Percentiles rank a stretch among this genome's conserved stretches.
Conservation (phyloP, 768 basidiomycete genomes). For the Gymnopilus junonius region DNA sequence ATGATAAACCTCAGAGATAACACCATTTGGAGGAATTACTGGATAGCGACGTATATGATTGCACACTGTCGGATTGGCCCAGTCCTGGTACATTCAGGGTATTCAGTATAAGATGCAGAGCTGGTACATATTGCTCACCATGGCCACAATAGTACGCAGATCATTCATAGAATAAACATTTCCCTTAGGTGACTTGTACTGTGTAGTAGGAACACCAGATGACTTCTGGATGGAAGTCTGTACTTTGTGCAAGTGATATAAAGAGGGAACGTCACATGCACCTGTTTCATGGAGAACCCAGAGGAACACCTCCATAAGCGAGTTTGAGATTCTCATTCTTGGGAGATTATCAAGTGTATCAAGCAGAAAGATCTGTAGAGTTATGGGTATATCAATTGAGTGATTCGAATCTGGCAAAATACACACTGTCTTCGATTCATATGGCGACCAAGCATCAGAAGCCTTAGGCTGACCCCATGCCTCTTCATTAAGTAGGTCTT, state of each 20-base stretch:
- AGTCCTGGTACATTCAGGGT: conserved; percentile 28
- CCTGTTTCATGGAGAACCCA: conserved; percentile 22
- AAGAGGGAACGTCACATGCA: conserved; percentile 16
- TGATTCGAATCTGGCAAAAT: background rate
- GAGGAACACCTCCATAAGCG: conserved; percentile 19
- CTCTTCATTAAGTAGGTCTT: background rate
- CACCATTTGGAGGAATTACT: conserved; percentile 25
- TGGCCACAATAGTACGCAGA: conserved; percentile 26
- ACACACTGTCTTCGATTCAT: background rate
- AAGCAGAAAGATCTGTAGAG: conserved; percentile 21
- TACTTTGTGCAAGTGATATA: conserved; percentile 15
- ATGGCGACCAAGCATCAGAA: background rate
- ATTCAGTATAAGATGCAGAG: background rate
- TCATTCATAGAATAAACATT: conserved; percentile 37
- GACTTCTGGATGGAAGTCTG: conserved; percentile 17
- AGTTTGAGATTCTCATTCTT: conserved; percentile 20
- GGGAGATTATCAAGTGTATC: conserved; percentile 24
- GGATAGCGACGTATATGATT: conserved; percentile 33
- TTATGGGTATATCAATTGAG: conserved; percentile 18
- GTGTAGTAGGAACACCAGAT: conserved; percentile 24
- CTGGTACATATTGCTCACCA: conserved; percentile 23
- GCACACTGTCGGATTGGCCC: conserved; percentile 31
- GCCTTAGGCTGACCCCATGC: background rate
- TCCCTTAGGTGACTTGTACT: conserved; percentile 26
- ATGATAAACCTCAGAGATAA: conserved; percentile 37